Evolutionary conservation across 306 rosid species (phyloP), one percentile per base, ranked within the genome.

Genomic region (Medicago ruthenica): DNA sequence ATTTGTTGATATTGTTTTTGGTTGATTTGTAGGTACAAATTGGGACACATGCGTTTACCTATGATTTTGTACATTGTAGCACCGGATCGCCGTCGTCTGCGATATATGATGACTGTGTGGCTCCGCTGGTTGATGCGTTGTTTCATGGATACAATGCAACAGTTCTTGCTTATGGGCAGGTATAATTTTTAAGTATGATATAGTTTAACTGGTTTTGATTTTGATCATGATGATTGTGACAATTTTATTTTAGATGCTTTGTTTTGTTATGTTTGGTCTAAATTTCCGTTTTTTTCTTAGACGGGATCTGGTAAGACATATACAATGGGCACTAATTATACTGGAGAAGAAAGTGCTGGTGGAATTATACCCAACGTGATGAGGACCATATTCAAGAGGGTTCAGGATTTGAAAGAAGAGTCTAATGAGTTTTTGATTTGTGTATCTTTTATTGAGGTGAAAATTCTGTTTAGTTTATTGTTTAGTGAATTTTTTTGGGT

Each of bases 91-190:
- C 87, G 1, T 81, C 84, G 8, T 69, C 88, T 27, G 40, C 86
- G 0, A 66, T 92, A 8, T 96, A 85, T n/a, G 88, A 89, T 1
- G 97, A 90, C 62, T 89, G 97, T 12, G 99, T 96, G 12, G 90
- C 93, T 82, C 98, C 98, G 0, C 84, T 96, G 2, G 97, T 96
- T 9, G 97, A 92, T 51, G 98, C 98, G 0, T 86, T 96, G 8
- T 87, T 89, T 68, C 87, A 87, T 59, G 99, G 99, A 5, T 96
- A 96, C 67, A 96, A 96, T 76, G 98, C 99, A 31, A 96, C 99
- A 0, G 99, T 96, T 59, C 96, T 96, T 57, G 99, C 99, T 3
- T 96, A 90, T 70, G 99, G 99, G 6, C 99, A 96, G 99, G 99
- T 96, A 60, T 42, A 58, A 12, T 31, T 31, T 42, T 61, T 6